Percentiles rank a stretch among this genome's conserved stretches.
Conservation (phyloP, 192 early-diverging fungal genomes). For the Mortierella alpina region DNA sequence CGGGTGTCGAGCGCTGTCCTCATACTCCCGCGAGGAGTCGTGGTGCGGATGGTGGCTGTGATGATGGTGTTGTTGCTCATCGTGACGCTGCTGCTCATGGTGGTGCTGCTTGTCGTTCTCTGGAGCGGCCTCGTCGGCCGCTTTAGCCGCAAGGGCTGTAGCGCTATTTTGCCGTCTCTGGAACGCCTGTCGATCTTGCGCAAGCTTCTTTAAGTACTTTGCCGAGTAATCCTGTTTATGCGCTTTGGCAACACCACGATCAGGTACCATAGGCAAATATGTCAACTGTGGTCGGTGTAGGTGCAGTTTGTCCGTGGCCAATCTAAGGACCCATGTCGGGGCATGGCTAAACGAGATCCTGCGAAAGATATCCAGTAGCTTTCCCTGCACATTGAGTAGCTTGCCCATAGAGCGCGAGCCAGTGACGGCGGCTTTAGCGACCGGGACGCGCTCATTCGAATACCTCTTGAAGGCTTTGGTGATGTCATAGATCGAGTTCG, state of each 20-base stretch:
- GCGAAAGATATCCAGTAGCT: constrained; percentile 30
- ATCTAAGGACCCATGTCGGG: constrained; percentile 27
- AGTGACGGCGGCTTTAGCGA: constrained; percentile 12
- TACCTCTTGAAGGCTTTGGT: constrained; percentile 41
- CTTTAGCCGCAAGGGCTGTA: not conserved
- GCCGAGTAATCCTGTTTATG: constrained; percentile 37
- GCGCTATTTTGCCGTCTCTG: not conserved
- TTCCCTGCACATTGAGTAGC: constrained; percentile 19
- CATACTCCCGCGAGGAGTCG: not conserved
- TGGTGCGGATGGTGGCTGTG: constrained; percentile 3
- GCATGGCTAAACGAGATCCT: constrained; percentile 33
- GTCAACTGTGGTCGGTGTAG: constrained; percentile 40
- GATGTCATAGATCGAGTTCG: constrained; percentile 22
- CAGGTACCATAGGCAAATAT: constrained; percentile 45
- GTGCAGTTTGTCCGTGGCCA: constrained; percentile 37
- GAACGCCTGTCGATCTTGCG: not conserved
- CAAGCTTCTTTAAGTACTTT: constrained; percentile 15
- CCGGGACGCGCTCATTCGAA: constrained; percentile 16
- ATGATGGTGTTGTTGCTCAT: not conserved
- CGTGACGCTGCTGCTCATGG: not conserved
- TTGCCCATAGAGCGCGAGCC: constrained; percentile 35
- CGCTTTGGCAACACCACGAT: constrained; percentile 26
- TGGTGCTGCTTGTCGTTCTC: not conserved
- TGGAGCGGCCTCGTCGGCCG: too few relatives aligned
- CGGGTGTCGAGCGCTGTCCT: too few relatives aligned